Evolutionary conservation across 306 rosid species (phyloP), one percentile per base, ranked within the genome.

Genomic region (Medicago lupulina): DNA sequence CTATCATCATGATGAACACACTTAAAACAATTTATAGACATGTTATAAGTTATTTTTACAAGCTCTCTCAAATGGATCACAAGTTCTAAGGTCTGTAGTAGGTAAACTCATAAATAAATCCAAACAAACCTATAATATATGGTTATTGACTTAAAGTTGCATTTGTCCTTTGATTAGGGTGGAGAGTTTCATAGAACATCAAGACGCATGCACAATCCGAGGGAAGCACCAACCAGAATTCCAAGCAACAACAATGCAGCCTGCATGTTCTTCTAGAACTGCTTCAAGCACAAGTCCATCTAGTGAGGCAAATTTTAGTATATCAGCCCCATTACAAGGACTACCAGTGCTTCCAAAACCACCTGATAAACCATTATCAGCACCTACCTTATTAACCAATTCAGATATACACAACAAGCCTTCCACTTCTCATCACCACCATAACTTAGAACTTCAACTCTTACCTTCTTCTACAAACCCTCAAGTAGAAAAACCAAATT

Each of bases 171-270:
- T 70, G 78, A 34, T 61, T 81, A 95, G 99, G 84, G 97, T 95
- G 19, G 99, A 95, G 88, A 95, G 97, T 78, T 95, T 95, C 89
- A 95, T 95, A 25, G 99, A 95, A 60, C 99, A 95, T 77, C 99
- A 95, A 88, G 99, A 95, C 70, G 83, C 89, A 75, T 95, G 99
- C 86, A 88, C 74, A 17, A 70, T 83, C 5, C 71, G 43, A 61
- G 41, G 93, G 66, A 86, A 83, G 8, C 75, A 81, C 51, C 36
- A 83, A 75, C 95, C 93, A 18, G 93, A 87, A 41, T 5, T 84
- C 15, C 89, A 83, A 23, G 77, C 75, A 21, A 23, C 72, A 67
- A 67, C 71, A n/a, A 59, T 41, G 1, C 88, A 83, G 31, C 85
- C 82, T 2, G 86, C 88, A 55, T 89, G 86, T 62, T 89, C 90